A percentile compares a stretch with the other conserved stretches of the same genome.
phyloP scores from a whole-genome alignment of 441 rosid species.

The Bruguiera hainesii region DNA sequence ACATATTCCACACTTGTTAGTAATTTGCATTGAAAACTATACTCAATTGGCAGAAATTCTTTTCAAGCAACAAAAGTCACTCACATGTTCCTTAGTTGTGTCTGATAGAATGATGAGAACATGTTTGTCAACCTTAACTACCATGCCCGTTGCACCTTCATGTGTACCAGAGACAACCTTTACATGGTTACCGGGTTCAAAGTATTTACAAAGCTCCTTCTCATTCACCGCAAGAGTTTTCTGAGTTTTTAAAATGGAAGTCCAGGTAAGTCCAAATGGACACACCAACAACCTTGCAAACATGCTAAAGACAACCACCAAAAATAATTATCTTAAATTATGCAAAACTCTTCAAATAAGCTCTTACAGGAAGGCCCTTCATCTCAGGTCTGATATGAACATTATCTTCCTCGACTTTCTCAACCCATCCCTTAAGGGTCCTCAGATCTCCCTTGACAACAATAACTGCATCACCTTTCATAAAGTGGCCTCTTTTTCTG shows the following conservation, averaged over 20 bases:
- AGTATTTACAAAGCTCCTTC: constrained; percentile 92
- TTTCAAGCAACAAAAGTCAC: constrained; percentile 19
- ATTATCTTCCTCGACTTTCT: constrained; percentile 96
- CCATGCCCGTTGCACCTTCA: constrained; percentile 98
- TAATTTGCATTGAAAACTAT: neutral
- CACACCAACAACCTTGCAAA: neutral
- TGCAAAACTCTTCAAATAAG: neutral
- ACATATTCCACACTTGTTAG: neutral
- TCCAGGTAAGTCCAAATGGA: neutral
- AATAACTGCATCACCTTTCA: constrained; percentile 98
- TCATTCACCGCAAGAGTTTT: constrained; percentile 85
- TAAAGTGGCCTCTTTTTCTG: constrained; percentile 94
- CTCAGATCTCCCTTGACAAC: constrained; percentile 92
- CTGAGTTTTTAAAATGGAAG: constrained; percentile 34
- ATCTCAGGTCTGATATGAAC: constrained; percentile 84
- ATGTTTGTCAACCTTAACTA: constrained; percentile 95
- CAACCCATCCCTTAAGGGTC: constrained; percentile 96
- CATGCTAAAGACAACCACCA: neutral
- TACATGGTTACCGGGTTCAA: constrained; percentile 98
- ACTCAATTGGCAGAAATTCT: neutral
- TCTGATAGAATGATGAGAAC: constrained; percentile 88
- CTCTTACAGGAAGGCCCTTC: constrained; percentile 94
- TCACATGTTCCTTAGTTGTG: constrained; percentile 95
- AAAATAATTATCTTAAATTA: neutral
- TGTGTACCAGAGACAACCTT: constrained; percentile 95